These are phyloP conservation scores for Exserohilum turcica DNA, from an alignment of 2,329 filamentous ascomycete species.

Conservation along the genomic window DNA sequence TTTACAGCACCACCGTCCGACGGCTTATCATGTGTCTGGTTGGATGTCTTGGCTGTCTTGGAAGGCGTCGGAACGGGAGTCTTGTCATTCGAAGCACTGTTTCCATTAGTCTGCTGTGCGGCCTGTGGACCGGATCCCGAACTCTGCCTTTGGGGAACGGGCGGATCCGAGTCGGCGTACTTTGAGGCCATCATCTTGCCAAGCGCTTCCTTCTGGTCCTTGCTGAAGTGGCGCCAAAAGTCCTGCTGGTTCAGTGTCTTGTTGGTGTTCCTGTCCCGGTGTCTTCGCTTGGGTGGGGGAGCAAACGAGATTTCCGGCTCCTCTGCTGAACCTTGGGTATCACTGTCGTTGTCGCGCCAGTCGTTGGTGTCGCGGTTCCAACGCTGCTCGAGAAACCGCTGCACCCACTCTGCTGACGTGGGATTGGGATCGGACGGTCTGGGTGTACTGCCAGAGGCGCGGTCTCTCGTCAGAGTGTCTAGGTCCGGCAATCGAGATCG, in stretches of 20 bases:
- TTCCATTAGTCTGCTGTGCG: conserved; percentile 19
- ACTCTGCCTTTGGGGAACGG: conserved; percentile 41
- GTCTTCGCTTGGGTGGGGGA: conserved; percentile 41
- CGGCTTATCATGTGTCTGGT: conserved; percentile 26
- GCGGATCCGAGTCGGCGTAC: conserved; percentile 44
- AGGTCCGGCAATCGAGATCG: conserved; percentile 43
- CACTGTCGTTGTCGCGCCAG: conserved; percentile 77
- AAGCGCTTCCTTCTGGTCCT: conserved; percentile 45
- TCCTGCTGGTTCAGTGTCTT: conserved; percentile 57
- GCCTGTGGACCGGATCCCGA: conserved; percentile 24
- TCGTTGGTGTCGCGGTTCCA: conserved; percentile 72
- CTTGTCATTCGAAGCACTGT: conserved; percentile 22
- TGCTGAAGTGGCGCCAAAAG: conserved; percentile 53
- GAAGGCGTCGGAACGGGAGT: conserved; percentile 24
- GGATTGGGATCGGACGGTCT: conserved; percentile 42
- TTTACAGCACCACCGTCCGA: conserved; percentile 8
- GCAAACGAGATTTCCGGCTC: conserved; percentile 21
- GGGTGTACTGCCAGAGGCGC: conserved; percentile 30
- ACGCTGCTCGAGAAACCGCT: conserved; percentile 77
- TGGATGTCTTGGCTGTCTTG: conserved; percentile 25
- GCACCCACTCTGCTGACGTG: conserved; percentile 82
- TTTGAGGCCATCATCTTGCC: conserved; percentile 50
- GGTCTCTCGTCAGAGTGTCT: conserved; percentile 34
- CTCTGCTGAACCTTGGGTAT: conserved; percentile 57
- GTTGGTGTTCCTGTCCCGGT: conserved; percentile 52